Conservation (phyloP, 2,329 filamentous ascomycete species). For the Capronia americana region DNA sequence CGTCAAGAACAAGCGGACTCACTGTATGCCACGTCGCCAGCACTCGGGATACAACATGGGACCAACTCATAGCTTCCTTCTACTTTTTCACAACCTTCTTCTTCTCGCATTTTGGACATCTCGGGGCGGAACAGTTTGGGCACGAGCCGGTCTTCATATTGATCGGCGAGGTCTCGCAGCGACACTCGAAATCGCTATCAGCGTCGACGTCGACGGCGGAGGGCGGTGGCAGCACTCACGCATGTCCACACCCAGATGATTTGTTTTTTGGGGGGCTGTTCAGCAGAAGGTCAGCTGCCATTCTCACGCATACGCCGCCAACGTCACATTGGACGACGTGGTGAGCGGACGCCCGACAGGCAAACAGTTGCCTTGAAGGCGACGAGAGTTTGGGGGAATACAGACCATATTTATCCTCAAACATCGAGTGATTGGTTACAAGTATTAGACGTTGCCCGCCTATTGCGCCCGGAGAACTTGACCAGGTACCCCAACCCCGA, state of each 20-base stretch:
- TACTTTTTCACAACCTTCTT: constrained; percentile 4
- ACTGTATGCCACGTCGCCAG: not conserved
- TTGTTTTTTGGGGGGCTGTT: constrained; percentile 2
- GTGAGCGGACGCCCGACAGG: not conserved
- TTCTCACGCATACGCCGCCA: not conserved
- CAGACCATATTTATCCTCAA: not conserved
- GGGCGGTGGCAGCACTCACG: not conserved
- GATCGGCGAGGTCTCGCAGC: not conserved
- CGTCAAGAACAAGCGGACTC: not conserved
- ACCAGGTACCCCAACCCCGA: too few relatives aligned
- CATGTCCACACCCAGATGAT: constrained; percentile 6
- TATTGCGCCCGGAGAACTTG: not conserved
- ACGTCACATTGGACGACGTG: not conserved
- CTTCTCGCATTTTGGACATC: not conserved
- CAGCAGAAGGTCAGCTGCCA: not conserved
- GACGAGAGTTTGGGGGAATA: not conserved
- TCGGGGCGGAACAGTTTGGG: not conserved
- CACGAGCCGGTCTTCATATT: constrained; percentile 1
- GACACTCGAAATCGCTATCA: not conserved
- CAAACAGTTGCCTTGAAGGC: not conserved
- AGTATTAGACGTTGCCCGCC: not conserved
- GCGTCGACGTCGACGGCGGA: not conserved
- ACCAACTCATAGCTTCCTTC: not conserved
- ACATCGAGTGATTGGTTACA: too few relatives aligned
- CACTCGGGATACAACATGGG: not conserved